phyloP scores from a whole-genome alignment of 441 rosid species.

The Populus hybrid region DNA sequence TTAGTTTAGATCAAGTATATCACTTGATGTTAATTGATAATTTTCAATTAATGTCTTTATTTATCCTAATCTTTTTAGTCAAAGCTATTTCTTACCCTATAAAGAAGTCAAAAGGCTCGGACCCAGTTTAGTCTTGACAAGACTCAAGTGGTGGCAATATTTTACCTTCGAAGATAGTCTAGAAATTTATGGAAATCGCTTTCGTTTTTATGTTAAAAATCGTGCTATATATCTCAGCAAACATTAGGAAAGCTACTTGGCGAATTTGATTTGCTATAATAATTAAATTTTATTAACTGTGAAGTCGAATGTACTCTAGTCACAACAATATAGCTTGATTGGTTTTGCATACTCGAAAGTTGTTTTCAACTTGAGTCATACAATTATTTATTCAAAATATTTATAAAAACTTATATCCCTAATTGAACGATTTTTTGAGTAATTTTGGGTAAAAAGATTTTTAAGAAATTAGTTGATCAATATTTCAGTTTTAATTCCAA shows the following conservation, averaged over 20 bases:
- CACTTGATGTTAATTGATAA: not conserved
- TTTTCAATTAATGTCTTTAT: not conserved
- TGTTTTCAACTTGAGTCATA: no score
- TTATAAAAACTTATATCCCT: not conserved
- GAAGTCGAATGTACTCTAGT: no score
- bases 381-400: no score
- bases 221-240: not conserved
- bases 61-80: not conserved
- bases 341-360: no score
- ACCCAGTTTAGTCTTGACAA: not conserved
- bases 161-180: not conserved
- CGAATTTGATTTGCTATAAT: not conserved
- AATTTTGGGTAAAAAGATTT: not conserved
- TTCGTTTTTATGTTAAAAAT: not conserved
- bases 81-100: not conserved
- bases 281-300: not conserved
- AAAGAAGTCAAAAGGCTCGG: not conserved
- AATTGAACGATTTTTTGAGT: no score
- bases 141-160: not conserved
- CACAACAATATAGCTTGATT: no score
- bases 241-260: not conserved
- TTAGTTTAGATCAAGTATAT: not conserved
- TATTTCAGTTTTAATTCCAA: no score
- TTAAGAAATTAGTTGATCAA: not conserved
- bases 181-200: not conserved